Evolutionary conservation across 208 protist genomes (phyloP).

Genomic region (Tetramitus jugosus): DNA sequence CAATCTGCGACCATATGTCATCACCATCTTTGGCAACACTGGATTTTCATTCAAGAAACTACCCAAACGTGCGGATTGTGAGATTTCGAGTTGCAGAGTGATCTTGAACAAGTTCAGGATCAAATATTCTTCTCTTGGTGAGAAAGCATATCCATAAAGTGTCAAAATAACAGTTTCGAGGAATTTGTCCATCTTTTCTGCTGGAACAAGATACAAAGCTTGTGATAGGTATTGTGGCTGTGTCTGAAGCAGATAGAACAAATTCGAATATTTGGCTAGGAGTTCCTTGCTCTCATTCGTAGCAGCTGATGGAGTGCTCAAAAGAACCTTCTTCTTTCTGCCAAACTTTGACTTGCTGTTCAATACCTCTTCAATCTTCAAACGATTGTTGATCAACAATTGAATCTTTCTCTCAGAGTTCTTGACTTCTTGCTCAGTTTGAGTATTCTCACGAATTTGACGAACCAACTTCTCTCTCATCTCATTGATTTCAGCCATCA

Average conservation of each 20-base stretch:
- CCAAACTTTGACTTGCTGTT: constrained; percentile 36
- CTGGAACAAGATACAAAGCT: constrained; percentile 39
- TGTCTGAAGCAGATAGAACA: constrained; percentile 64
- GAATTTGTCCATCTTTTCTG: constrained; percentile 46
- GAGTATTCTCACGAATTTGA: constrained; percentile 48
- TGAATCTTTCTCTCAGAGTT: constrained; percentile 53
- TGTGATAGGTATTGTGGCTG: constrained; percentile 56
- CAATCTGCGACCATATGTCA: constrained; percentile 47
- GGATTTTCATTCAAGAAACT: constrained; percentile 48
- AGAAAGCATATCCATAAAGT: constrained; percentile 58
- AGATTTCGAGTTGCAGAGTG: constrained; percentile 51
- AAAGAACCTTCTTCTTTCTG: neutral
- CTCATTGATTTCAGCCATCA: constrained; percentile 40
- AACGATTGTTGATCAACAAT: constrained; percentile 53
- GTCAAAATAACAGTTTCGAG: constrained; percentile 53
- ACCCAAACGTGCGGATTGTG: constrained; percentile 29
- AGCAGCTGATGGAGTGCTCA: no score
- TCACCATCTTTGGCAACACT: constrained; percentile 53
- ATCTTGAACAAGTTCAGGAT: constrained; percentile 50
- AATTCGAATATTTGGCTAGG: constrained; percentile 42
- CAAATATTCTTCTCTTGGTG: constrained; percentile 56
- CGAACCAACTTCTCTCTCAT: constrained; percentile 47
- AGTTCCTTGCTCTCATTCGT: neutral
- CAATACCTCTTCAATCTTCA: constrained; percentile 41
- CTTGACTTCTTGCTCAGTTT: constrained; percentile 47